phyloP scores from a whole-genome alignment of 2,329 filamentous ascomycete genomes.

The Penicillium sp. region DNA sequence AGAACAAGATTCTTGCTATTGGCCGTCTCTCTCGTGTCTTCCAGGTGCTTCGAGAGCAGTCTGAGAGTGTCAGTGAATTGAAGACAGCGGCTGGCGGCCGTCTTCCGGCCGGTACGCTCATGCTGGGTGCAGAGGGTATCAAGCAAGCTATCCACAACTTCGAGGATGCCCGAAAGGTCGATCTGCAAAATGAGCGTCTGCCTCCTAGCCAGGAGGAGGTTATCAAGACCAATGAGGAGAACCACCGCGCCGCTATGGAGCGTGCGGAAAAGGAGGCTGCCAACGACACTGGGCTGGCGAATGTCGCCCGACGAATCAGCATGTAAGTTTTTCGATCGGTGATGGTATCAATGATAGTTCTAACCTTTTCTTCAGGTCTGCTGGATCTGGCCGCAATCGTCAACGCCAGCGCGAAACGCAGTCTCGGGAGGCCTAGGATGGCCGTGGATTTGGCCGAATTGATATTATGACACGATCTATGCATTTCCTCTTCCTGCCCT shows the following conservation, averaged over 20 bases:
- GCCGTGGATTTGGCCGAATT: conserved; percentile 17
- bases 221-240: conserved; percentile 75
- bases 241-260: conserved; percentile 78
- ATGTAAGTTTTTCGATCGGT: conserved; percentile 64
- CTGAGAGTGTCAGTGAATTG: conserved; percentile 92
- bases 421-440: conserved; percentile 27
- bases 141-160: conserved; percentile 98
- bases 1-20: conserved; percentile 99
- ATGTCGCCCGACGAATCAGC: conserved; percentile 87
- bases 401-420: conserved; percentile 29
- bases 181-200: conserved; percentile 91
- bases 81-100: conserved; percentile 94
- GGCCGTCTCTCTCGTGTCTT: conserved; percentile 95
- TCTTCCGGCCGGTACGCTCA: conserved; percentile 90
- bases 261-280: conserved; percentile 85
- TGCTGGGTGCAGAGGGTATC: conserved; percentile 97
- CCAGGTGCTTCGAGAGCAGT: conserved; percentile 96
- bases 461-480: conserved; percentile 29
- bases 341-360: not conserved
- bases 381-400: conserved; percentile 38
- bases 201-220: conserved; percentile 94
- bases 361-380: conserved; percentile 35
- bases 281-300: conserved; percentile 83
- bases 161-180: conserved; percentile 94
- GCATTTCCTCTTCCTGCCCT: conserved; percentile 25